Evolutionary conservation across 1,284 basidiomycete genomes (phyloP).

Genomic region (Sparassis latifolia): DNA sequence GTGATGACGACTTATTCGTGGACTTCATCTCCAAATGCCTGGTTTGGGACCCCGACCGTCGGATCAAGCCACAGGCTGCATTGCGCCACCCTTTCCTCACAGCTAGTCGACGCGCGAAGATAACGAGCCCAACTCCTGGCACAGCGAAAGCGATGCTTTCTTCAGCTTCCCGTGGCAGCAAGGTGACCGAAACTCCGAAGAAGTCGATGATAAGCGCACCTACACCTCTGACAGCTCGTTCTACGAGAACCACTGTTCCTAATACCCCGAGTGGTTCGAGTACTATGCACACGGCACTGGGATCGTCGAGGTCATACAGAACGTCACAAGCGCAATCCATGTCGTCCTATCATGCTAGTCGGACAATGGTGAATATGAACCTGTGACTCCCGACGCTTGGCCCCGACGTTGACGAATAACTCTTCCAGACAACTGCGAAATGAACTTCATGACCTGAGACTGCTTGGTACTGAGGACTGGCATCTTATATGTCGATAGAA

Average conservation of each 20-base stretch:
- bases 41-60: slow-evolving; percentile 95
- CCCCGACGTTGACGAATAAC: not conserved
- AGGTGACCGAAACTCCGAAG: slow-evolving; percentile 69
- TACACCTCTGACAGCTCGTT: slow-evolving; percentile 73
- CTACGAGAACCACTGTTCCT: slow-evolving; percentile 49
- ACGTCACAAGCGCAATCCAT: slow-evolving; percentile 34
- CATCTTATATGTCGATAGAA: slow-evolving; percentile 12
- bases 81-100: slow-evolving; percentile 88
- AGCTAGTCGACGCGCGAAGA: slow-evolving; percentile 50
- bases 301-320: slow-evolving; percentile 33
- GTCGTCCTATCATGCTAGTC: slow-evolving; percentile 36
- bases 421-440: slow-evolving; percentile 20
- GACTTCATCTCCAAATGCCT: slow-evolving; percentile 95
- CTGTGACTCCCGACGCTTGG: not conserved
- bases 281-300: slow-evolving; percentile 26
- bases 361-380: slow-evolving; percentile 30
- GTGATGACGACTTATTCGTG: slow-evolving; percentile 84
- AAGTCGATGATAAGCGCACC: slow-evolving; percentile 82
- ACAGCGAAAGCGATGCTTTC: slow-evolving; percentile 45
- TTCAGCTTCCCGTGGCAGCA: slow-evolving; percentile 42
- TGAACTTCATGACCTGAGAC: slow-evolving; percentile 17
- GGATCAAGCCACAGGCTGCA: slow-evolving; percentile 92
- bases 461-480: slow-evolving; percentile 17
- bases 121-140: slow-evolving; percentile 35
- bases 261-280: slow-evolving; percentile 51